Evolutionary conservation across 139 green algal genomes (phyloP), one percentile per base, ranked within the genome.

Genomic region (Eudorina sp.): DNA sequence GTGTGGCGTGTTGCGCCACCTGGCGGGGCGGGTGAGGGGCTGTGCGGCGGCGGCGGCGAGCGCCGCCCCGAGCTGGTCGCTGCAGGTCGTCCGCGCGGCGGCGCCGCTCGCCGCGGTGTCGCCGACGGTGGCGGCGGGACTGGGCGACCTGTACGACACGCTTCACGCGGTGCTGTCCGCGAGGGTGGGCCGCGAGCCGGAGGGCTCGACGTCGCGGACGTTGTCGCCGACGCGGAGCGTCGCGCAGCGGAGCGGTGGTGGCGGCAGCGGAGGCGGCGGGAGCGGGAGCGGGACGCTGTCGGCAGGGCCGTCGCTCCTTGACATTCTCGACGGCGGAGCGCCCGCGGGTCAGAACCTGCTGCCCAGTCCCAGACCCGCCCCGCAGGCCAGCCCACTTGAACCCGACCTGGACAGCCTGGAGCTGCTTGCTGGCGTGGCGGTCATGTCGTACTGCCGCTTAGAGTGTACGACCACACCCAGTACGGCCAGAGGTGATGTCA

Each of bases 141-240:
- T 85, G 40, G 14, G 19, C 3, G 78, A 85, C 27, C 25, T 85
- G 38, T 55, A 74, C 6, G 78, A 85, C 38, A 53, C 55, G 9
- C 11, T 85, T 1, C 34, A 68, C 34, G 34, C 34, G 43, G 31
- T 83, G 21, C 48, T 83, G 11, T 51, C 70, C 38, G 66, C 16
- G 14, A 72, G 62, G 55, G 23, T 29, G 62, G 21, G 62, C 62
- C 62, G 62, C 31, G 62, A 34, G 19, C 23, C 62, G 21, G 3
- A 40, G 62, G 29, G 23, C 27, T 66, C 55, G 7, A 34, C 23
- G 55, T 38, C 62, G 62, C n/a, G 19, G 4, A 48, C 66, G 34
- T 75, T 34, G 34, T 75, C 66, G 8, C 66, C 66, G 66, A 75
- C 66, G 19, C 66, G 66, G 34, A 75, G 11, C 34, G 66, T 2